phyloP scores from a whole-genome alignment of 352 stramenopile genomes.

The Phytophthora boehmeriae region DNA sequence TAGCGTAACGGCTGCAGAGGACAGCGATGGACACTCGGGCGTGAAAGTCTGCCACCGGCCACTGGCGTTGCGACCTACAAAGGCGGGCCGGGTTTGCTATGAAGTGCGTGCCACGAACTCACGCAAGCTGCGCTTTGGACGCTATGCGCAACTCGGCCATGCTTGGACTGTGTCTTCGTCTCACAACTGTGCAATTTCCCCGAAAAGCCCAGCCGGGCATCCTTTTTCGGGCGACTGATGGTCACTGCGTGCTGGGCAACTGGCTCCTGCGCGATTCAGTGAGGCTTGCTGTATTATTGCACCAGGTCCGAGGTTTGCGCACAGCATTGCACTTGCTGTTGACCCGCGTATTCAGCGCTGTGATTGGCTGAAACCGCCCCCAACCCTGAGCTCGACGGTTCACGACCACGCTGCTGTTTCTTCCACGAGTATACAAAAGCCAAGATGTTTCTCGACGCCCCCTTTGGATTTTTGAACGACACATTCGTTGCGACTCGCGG shows the following conservation, averaged over 20 bases:
- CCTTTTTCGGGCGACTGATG: neutral
- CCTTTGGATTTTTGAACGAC: conserved; percentile 37
- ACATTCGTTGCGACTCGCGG: conserved; percentile 8
- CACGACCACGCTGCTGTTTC: conserved; percentile 10
- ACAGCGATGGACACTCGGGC: no score
- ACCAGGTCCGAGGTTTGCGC: neutral
- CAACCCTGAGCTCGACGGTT: neutral
- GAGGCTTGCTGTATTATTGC: neutral
- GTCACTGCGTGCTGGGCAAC: conserved; percentile 1
- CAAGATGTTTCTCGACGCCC: conserved; percentile 14
- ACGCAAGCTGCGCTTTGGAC: no score
- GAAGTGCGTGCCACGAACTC: no score
- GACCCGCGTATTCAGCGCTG: neutral
- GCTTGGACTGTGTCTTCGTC: no score
- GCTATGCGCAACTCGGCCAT: no score
- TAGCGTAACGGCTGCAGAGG: neutral
- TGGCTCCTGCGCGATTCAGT: conserved; percentile 15
- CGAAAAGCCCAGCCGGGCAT: neutral
- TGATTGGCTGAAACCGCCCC: conserved; percentile 2
- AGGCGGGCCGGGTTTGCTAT: no score
- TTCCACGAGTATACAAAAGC: conserved; percentile 24
- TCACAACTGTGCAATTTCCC: neutral
- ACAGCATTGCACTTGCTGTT: neutral
- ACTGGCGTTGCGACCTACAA: no score
- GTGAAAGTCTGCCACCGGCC: no score